phyloP scores from a whole-genome alignment of 2,329 filamentous ascomycete genomes.

The Mycogone perniciosa region DNA sequence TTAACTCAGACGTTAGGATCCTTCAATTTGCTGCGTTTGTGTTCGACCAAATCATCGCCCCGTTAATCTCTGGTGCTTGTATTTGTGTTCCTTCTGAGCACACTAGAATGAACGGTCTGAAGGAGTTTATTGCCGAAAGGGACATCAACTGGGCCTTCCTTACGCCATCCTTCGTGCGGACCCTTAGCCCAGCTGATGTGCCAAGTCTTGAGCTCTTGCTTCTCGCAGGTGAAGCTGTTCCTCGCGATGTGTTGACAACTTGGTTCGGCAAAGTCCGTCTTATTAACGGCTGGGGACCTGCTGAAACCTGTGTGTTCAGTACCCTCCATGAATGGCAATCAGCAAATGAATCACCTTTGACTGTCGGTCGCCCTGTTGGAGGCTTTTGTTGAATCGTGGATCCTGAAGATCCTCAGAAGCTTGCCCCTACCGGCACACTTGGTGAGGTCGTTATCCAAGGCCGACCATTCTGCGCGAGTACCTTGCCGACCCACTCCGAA shows the following conservation, averaged over 20 bases:
- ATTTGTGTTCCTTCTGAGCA: constrained; percentile 17
- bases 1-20: neutral
- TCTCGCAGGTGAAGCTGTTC: constrained; percentile 10
- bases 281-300: constrained; percentile 36
- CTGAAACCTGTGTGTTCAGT: constrained; percentile 30
- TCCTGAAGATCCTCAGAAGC: constrained; percentile 14
- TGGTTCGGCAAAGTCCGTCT: constrained; percentile 24
- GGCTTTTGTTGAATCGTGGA: constrained; percentile 19
- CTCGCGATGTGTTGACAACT: neutral
- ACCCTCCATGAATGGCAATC: neutral
- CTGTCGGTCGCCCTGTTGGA: constrained; percentile 7
- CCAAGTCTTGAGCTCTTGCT: constrained; percentile 4
- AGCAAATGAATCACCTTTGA: neutral
- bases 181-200: neutral
- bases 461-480: constrained; percentile 43
- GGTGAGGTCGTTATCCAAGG: constrained; percentile 33
- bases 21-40: constrained; percentile 16
- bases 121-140: constrained; percentile 3
- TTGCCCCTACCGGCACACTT: constrained; percentile 18
- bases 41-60: constrained; percentile 13
- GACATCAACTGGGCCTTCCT: constrained; percentile 1
- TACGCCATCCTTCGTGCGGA: constrained; percentile 7
- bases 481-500: constrained; percentile 31
- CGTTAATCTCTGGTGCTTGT: constrained; percentile 12
- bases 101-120: constrained; percentile 10